These are phyloP conservation scores for Crepidotus variabilis DNA, from an alignment of 768 basidiomycete genomes.

Conservation along the genomic window DNA sequence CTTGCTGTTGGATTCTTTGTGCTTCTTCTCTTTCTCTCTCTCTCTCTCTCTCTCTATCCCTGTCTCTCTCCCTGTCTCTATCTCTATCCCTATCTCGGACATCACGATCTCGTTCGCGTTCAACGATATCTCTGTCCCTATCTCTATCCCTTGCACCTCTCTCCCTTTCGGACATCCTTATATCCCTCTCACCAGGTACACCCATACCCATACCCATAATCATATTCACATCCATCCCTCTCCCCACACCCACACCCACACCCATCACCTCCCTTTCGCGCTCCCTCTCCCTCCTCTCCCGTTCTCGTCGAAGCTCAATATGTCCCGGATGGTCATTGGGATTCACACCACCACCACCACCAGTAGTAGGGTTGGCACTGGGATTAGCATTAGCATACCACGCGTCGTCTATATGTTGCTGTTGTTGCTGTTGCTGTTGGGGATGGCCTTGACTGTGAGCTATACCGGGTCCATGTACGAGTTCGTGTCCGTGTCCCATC, in stretches of 20 bases:
- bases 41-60: constrained; percentile 3
- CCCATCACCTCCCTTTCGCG: not conserved
- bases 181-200: not conserved
- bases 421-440: not conserved
- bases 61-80: constrained; percentile 10
- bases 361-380: no score
- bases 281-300: not conserved
- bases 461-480: not conserved
- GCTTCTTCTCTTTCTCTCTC: constrained; percentile 3
- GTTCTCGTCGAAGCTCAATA: not conserved
- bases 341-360: not conserved
- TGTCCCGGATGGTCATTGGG: not conserved
- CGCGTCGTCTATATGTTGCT: not conserved
- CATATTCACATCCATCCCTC: not conserved
- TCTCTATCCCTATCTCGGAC: constrained; percentile 4
- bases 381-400: not conserved
- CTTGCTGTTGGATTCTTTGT: constrained; percentile 1
- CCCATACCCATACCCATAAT: not conserved
- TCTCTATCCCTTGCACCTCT: constrained; percentile 4
- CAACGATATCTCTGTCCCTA: constrained; percentile 6
- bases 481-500: not conserved
- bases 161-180: not conserved
- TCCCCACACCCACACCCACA: not conserved
- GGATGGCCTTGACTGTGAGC: not conserved
- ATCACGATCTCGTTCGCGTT: no score